These are phyloP conservation scores for Melaleuca quinquenervia DNA, from an alignment of 345 rosid species.

Conservation along the genomic window DNA sequence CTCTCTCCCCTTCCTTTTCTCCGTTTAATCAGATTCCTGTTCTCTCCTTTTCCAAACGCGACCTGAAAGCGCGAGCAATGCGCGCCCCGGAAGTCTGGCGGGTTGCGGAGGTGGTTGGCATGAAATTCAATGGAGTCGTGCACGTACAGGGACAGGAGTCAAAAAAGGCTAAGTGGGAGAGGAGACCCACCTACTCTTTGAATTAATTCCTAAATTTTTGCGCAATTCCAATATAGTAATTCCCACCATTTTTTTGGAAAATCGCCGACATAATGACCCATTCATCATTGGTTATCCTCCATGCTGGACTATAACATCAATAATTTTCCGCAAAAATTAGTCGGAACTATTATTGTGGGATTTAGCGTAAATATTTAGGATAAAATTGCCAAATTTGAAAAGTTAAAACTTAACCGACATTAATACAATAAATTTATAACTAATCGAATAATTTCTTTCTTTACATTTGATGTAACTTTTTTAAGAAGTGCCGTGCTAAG, in stretches of 20 bases:
- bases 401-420: fast-evolving
- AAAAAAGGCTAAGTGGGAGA: background rate
- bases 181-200: background rate
- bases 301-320: fast-evolving
- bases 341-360: background rate
- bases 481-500: too few relatives aligned
- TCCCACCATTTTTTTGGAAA: fast-evolving
- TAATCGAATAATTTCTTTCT: background rate
- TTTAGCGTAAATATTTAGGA: fast-evolving
- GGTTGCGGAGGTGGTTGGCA: background rate
- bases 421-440: fast-evolving
- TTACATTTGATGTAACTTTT: background rate
- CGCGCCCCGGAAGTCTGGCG: background rate
- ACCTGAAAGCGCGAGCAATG: background rate
- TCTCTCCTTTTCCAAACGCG: background rate
- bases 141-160: background rate
- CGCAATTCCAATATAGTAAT: background rate
- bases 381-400: background rate
- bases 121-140: background rate
- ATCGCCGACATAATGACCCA: background rate
- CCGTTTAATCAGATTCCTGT: background rate
- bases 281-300: fast-evolving
- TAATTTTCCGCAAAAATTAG: fast-evolving
- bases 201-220: too few relatives aligned
- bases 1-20: background rate